Percentiles rank a stretch among this genome's conserved stretches.
These are phyloP conservation scores for Cercospora beticola DNA, from an alignment of 2,329 filamentous ascomycete genomes.

Conservation along the genomic window DNA sequence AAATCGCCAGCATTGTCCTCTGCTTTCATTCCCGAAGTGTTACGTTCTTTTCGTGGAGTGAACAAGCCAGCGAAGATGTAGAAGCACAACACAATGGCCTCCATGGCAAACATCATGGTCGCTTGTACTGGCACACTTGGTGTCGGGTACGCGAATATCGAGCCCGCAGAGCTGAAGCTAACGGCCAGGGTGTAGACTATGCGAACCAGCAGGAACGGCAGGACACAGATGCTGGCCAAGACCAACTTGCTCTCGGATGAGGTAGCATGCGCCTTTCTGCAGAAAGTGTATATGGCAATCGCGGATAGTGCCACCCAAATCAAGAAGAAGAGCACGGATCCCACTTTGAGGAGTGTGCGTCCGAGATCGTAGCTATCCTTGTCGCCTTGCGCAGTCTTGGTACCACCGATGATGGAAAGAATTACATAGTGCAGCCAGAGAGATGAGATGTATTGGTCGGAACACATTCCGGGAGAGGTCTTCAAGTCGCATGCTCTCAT, in stretches of 20 bases:
- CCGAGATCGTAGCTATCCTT: slow-evolving; percentile 16
- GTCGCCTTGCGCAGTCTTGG: slow-evolving; percentile 5
- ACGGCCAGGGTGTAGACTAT: slow-evolving; percentile 37
- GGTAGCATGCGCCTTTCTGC: slow-evolving; percentile 13
- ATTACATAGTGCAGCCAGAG: slow-evolving; percentile 29
- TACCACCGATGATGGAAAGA: slow-evolving; percentile 32
- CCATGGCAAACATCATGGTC: slow-evolving; percentile 34
- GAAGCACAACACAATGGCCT: slow-evolving; percentile 27
- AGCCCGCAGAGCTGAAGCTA: slow-evolving; percentile 22
- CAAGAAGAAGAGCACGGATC: slow-evolving; percentile 27
- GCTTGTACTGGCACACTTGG: slow-evolving; percentile 27
- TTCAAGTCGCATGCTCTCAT: slow-evolving; percentile 22
- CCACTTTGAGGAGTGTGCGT: slow-evolving; percentile 21
- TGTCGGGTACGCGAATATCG: slow-evolving; percentile 24
- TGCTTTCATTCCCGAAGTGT: neutral
- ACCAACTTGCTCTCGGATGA: slow-evolving; percentile 24
- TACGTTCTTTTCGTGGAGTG: slow-evolving; percentile 21
- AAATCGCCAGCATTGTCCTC: neutral
- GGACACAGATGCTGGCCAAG: slow-evolving; percentile 27
- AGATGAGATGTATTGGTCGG: slow-evolving; percentile 26
- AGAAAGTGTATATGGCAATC: slow-evolving; percentile 15
- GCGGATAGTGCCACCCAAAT: slow-evolving; percentile 26
- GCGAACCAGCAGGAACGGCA: slow-evolving; percentile 38
- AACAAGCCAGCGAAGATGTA: slow-evolving; percentile 27
- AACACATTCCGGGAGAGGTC: slow-evolving; percentile 22